These are phyloP conservation scores for Phytopythium cucurbitacearum DNA, from an alignment of 352 stramenopile genomes.

Conservation along the genomic window DNA sequence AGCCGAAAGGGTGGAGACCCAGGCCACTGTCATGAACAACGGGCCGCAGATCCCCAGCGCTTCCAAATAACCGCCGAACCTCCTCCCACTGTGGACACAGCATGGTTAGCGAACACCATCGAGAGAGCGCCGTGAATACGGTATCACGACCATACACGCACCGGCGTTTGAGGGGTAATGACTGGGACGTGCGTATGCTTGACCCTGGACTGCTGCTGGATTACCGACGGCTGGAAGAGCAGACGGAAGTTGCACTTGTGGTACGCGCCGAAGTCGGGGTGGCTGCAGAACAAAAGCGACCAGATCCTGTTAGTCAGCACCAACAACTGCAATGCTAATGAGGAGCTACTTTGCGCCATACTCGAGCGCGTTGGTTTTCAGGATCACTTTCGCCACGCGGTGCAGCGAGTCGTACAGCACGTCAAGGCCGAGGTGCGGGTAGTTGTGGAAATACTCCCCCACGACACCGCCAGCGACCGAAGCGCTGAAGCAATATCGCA, in stretches of 20 bases:
- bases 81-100: conserved; percentile 50
- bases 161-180: conserved; percentile 66
- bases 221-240: conserved; percentile 37
- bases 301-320: not conserved
- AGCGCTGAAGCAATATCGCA: conserved; percentile 16
- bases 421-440: conserved; percentile 74
- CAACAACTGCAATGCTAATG: not conserved
- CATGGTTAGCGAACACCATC: not conserved
- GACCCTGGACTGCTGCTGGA: conserved; percentile 37
- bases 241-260: conserved; percentile 85
- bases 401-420: conserved; percentile 75
- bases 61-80: conserved; percentile 54
- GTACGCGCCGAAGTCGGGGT: conserved; percentile 78
- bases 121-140: not conserved
- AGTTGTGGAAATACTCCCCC: conserved; percentile 85
- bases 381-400: conserved; percentile 66
- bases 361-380: conserved; percentile 79
- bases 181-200: conserved; percentile 39
- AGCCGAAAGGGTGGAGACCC: conserved; percentile 72
- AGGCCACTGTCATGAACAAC: conserved; percentile 77
- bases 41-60: conserved; percentile 44
- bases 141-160: conserved; percentile 14
- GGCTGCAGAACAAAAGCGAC: conserved; percentile 17
- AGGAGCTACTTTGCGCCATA: conserved; percentile 8
- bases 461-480: conserved; percentile 49